phyloP scores from a whole-genome alignment of 768 basidiomycete genomes.

The Suillus occidentalis region DNA sequence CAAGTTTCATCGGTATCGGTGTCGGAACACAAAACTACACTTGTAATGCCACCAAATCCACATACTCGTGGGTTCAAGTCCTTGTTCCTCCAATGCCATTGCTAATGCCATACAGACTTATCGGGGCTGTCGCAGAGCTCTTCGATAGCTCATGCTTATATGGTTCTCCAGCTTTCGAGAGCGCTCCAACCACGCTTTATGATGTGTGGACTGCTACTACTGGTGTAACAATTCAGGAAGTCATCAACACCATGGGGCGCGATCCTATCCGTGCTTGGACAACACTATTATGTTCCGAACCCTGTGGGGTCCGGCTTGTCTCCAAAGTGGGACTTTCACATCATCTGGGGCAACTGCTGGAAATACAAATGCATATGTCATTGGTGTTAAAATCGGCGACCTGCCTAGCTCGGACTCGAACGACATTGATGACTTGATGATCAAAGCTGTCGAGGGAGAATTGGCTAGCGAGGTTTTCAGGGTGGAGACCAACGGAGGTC shows the following conservation, averaged over 20 bases:
- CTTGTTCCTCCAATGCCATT: not conserved
- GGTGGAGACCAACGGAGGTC: constrained; percentile 51
- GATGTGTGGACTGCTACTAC: constrained; percentile 27
- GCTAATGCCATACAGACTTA: constrained; percentile 33
- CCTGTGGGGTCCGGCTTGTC: constrained; percentile 40
- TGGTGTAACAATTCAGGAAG: constrained; percentile 17
- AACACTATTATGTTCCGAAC: constrained; percentile 60
- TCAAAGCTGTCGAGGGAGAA: constrained; percentile 46
- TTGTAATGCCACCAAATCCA: constrained; percentile 40
- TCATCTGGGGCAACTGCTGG: constrained; percentile 39
- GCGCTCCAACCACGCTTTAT: constrained; percentile 35
- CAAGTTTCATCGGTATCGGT: constrained; percentile 45
- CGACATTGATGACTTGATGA: constrained; percentile 57
- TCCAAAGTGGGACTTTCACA: constrained; percentile 62
- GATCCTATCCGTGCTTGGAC: constrained; percentile 36
- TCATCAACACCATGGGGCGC: constrained; percentile 17
- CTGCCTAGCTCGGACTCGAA: constrained; percentile 42
- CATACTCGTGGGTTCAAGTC: constrained; percentile 42
- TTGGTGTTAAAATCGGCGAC: constrained; percentile 43
- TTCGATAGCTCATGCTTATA: constrained; percentile 55
- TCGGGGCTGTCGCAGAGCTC: constrained; percentile 52
- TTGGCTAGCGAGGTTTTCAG: constrained; percentile 54
- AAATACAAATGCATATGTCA: constrained; percentile 45
- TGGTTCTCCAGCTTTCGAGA: constrained; percentile 28
- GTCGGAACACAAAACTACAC: constrained; percentile 59